Percentiles rank a stretch among this genome's conserved stretches.
Conservation (phyloP, 164 flowering plant species). For the Umbellularia californica region DNA sequence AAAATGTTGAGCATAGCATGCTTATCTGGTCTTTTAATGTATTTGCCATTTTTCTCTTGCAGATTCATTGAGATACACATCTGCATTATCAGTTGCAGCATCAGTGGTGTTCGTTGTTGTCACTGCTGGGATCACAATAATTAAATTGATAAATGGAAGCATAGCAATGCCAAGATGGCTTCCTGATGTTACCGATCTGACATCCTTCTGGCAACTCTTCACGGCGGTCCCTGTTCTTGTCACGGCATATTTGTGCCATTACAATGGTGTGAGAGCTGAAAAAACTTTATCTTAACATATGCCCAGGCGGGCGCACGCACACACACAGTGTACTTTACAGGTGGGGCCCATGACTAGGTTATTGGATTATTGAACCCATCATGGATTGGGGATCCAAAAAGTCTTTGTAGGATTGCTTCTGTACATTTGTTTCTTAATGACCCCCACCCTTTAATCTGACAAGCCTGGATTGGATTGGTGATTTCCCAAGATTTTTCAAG, state of each 20-base stretch:
- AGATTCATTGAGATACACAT: conserved; percentile 91
- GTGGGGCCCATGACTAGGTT: neutral
- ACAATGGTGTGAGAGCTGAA: conserved; percentile 58
- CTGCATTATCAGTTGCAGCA: conserved; percentile 82
- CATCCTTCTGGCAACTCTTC: conserved; percentile 70
- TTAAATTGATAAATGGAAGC: conserved; percentile 61
- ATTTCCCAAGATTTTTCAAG: no score
- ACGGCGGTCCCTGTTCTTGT: conserved; percentile 92
- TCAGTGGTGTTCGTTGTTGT: conserved; percentile 87
- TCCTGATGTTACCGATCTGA: conserved; percentile 54
- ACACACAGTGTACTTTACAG: neutral
- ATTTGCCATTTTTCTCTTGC: conserved; percentile 23
- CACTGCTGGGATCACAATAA: conserved; percentile 65
- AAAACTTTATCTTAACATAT: neutral
- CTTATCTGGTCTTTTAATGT: neutral
- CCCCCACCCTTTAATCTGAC: no score
- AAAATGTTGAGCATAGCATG: neutral
- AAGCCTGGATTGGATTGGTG: no score
- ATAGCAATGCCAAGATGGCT: conserved; percentile 71
- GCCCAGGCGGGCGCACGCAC: neutral
- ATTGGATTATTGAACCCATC: no score
- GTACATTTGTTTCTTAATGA: no score
- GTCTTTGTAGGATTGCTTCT: no score
- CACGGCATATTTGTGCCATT: conserved; percentile 92
- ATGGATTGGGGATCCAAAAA: no score